Conservation (phyloP, 805 yeast genomes). For the Candida verbasci region DNA sequence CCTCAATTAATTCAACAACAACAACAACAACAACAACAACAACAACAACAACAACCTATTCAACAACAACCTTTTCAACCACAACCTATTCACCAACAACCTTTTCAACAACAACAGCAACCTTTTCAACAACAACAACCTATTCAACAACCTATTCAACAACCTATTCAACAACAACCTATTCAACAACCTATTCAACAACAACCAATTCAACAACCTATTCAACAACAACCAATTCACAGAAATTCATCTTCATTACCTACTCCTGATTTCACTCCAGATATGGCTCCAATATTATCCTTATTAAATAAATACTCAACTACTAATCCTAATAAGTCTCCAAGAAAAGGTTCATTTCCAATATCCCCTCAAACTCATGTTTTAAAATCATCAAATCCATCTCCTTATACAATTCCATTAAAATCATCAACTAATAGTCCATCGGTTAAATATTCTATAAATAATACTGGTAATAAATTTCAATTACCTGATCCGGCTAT, state of each 20-base stretch:
- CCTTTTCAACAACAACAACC: constrained; percentile 2
- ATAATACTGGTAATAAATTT: constrained; percentile 15
- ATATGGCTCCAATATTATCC: constrained; percentile 30
- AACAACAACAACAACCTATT: too few relatives aligned
- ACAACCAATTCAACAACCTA: too few relatives aligned
- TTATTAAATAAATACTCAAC: constrained; percentile 20
- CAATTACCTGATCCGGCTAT: constrained; percentile 39
- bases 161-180: too few relatives aligned
- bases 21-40: too few relatives aligned
- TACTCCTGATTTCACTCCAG: constrained; percentile 35
- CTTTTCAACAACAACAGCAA: too few relatives aligned
- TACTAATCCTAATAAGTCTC: not conserved
- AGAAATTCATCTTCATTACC: constrained; percentile 18
- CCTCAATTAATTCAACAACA: too few relatives aligned
- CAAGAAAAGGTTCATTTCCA: constrained; percentile 13
- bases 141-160: too few relatives aligned
- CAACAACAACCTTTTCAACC: too few relatives aligned
- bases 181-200: too few relatives aligned
- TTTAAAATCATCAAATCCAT: constrained; percentile 10
- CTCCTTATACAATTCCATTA: constrained; percentile 25
- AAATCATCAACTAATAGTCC: constrained; percentile 13
- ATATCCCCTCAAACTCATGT: constrained; percentile 18
- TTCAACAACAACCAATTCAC: too few relatives aligned
- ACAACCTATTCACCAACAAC: too few relatives aligned
- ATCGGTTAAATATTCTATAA: constrained; percentile 9